These are phyloP conservation scores for Gorgonomyces haynaldii DNA, from an alignment of 192 early-diverging fungal genomes.

Conservation along the genomic window DNA sequence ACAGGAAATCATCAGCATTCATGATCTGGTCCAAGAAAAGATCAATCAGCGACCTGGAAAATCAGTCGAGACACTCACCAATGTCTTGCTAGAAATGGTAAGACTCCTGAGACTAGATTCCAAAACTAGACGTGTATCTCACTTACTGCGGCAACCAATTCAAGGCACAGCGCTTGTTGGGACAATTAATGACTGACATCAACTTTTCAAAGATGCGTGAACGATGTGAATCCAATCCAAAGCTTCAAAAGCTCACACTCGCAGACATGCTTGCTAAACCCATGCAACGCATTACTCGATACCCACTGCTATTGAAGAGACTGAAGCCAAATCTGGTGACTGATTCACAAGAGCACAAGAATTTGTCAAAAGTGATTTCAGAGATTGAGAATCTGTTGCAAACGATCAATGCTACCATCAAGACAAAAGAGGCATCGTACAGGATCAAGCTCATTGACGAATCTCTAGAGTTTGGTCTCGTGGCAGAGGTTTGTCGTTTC, in stretches of 20 bases:
- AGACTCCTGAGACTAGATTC: slow-evolving; percentile 11
- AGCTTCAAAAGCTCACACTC: slow-evolving; percentile 27
- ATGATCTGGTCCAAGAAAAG: slow-evolving; percentile 15
- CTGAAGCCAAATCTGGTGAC: slow-evolving; percentile 14
- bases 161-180: slow-evolving; percentile 17
- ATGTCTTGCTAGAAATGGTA: slow-evolving; percentile 18
- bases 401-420: slow-evolving; percentile 31
- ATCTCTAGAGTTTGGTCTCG: slow-evolving; percentile 33
- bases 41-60: slow-evolving; percentile 18
- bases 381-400: slow-evolving; percentile 24
- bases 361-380: slow-evolving; percentile 23
- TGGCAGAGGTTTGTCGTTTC: slow-evolving; percentile 22
- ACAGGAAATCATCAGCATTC: slow-evolving; percentile 20
- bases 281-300: slow-evolving; percentile 40
- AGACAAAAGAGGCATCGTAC: slow-evolving; percentile 25
- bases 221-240: slow-evolving; percentile 34
- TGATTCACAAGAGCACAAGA: slow-evolving; percentile 9
- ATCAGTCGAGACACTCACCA: slow-evolving; percentile 10
- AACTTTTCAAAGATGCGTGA: slow-evolving; percentile 15
- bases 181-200: slow-evolving; percentile 8
- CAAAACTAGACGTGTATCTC: slow-evolving; percentile 20
- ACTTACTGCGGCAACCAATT: slow-evolving; percentile 37
- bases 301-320: slow-evolving; percentile 37
- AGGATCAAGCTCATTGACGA: slow-evolving; percentile 36
- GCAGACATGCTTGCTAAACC: slow-evolving; percentile 36